A percentile compares a stretch with the other conserved stretches of the same genome.
These are phyloP conservation scores for Talaromyces thailandensis DNA, from an alignment of 495 filamentous ascomycete species.

Conservation along the genomic window DNA sequence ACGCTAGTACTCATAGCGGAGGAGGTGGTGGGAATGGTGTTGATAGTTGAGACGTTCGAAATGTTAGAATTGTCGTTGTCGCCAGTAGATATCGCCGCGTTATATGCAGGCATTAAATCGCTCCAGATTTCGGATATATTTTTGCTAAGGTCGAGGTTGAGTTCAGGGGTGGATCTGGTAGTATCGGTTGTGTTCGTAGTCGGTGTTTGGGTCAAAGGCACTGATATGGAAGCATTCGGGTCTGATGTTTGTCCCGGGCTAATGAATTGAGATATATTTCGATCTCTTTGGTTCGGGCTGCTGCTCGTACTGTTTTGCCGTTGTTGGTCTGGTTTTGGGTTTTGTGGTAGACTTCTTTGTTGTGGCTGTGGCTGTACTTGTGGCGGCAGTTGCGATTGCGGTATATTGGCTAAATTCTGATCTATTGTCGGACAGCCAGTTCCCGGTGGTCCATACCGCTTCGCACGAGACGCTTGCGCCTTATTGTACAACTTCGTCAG, in stretches of 20 bases:
- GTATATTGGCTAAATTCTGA: neutral
- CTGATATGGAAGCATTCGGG: neutral
- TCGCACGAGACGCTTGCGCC: slow-evolving; percentile 34
- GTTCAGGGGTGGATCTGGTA: neutral
- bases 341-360: neutral
- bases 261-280: neutral
- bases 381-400: neutral
- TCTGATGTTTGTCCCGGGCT: neutral
- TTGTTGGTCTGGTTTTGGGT: neutral
- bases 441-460: slow-evolving; percentile 21
- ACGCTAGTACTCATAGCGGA: neutral
- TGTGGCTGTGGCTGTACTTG: neutral
- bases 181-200: neutral
- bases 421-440: neutral
- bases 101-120: slow-evolving; percentile 25
- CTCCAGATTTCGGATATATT: slow-evolving; percentile 20
- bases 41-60: neutral
- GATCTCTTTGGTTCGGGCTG: neutral
- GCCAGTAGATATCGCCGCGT: slow-evolving; percentile 9
- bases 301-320: neutral
- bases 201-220: neutral
- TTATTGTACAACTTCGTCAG: slow-evolving; percentile 63
- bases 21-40: neutral
- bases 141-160: slow-evolving; percentile 23
- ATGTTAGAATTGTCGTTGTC: neutral